These are phyloP conservation scores for Metschnikowia henanensis DNA, from an alignment of 805 yeast genomes.

Conservation along the genomic window DNA sequence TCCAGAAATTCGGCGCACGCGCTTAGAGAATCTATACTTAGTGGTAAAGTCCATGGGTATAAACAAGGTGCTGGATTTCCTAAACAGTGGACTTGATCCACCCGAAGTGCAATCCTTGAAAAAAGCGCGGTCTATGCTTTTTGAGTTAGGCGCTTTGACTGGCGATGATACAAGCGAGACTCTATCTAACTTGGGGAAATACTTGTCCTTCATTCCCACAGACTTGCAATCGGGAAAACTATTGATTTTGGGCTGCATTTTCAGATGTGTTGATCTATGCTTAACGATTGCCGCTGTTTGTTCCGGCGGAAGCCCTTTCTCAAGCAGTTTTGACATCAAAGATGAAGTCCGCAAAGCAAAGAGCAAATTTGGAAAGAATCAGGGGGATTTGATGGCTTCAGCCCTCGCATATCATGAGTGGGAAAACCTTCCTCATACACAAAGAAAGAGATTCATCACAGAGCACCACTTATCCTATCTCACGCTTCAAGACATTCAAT, in stretches of 20 bases:
- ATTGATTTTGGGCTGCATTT: slow-evolving; percentile 74
- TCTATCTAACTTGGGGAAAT: slow-evolving; percentile 77
- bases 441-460: slow-evolving; percentile 44
- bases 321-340: slow-evolving; percentile 59
- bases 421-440: slow-evolving; percentile 22
- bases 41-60: slow-evolving; percentile 90
- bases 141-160: slow-evolving; percentile 72
- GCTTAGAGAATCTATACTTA: slow-evolving; percentile 78
- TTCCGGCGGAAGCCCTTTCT: slow-evolving; percentile 73
- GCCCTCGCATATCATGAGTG: slow-evolving; percentile 61
- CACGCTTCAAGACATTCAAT: slow-evolving; percentile 66
- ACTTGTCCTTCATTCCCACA: slow-evolving; percentile 78
- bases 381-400: slow-evolving; percentile 76
- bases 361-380: slow-evolving; percentile 43
- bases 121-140: slow-evolving; percentile 51
- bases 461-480: slow-evolving; percentile 62
- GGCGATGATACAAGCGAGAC: slow-evolving; percentile 27
- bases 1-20: slow-evolving; percentile 86
- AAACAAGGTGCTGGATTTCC: slow-evolving; percentile 63
- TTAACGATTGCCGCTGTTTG: slow-evolving; percentile 79
- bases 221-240: slow-evolving; percentile 86
- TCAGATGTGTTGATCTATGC: slow-evolving; percentile 77
- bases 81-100: slow-evolving; percentile 77
- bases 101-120: slow-evolving; percentile 58
- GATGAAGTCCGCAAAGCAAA: slow-evolving; percentile 54